Evolutionary conservation across 768 basidiomycete genomes (phyloP), one percentile per base, ranked within the genome.

Genomic region (Gautieria morchelliformis): DNA sequence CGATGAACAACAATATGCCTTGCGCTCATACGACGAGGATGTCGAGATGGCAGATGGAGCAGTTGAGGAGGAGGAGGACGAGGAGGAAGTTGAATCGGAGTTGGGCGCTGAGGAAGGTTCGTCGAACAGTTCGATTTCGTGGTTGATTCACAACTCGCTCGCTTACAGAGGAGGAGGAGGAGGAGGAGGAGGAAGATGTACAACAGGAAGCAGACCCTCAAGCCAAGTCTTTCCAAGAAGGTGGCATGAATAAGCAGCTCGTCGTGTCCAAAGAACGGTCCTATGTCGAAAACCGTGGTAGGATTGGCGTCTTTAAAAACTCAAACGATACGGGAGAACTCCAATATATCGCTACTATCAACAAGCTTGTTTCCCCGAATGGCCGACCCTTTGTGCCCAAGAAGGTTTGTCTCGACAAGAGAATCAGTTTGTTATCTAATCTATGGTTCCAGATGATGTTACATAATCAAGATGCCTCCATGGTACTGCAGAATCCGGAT

Each of bases 391-490:
- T 99, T 69, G 83, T 81, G 53, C 96, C 96, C 0, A 81, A 80
- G 63, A 86, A 95, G 74, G 93, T 92, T 65, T 19, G 24, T 40
- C 12, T 37, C 51, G 24, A 45, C 20, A 27, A 33, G 7, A 19
- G 74, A n/a, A n/a, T 72, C 7, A 53, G 33, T n/a, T 44, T 45
- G 4, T 35, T 52, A 35, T 63, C 48, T 58, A 35, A 58, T 30
- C 22, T 19, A 12, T 41, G 35, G 48, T 24, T 37, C 39, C 66
- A 96, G 93, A 83, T 95, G 63, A 95, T 97, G 94, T 72, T 97
- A 35, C 94, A 97, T 67, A 89, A 95, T 62, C 91, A 93, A 82
- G 96, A 99, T 69, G 80, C 83, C 45, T 92, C 91, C 72, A 93
- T 99, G 93, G 73, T 99, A 54, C 68, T 99, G 56, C 89, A 90